Conservation (phyloP, 1,139 yeast genomes). For the Arxiozyma heterogenica region DNA sequence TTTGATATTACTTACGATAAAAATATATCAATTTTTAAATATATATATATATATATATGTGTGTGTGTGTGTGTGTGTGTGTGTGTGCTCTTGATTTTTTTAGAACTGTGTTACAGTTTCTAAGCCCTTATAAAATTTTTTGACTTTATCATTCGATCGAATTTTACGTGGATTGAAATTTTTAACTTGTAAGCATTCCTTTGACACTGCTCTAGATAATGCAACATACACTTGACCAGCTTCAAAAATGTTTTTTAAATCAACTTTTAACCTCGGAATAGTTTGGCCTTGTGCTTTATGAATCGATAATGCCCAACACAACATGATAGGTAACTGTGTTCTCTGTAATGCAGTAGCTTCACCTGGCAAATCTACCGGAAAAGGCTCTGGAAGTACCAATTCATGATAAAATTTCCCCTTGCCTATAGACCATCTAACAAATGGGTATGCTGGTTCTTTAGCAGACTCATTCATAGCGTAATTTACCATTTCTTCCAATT, state of each 20-base stretch:
- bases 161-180: constrained; percentile 61
- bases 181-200: constrained; percentile 60
- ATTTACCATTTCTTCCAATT: constrained; percentile 30
- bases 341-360: constrained; percentile 34
- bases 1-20: too few relatives aligned
- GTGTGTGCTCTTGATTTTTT: not conserved
- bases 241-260: constrained; percentile 62
- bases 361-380: constrained; percentile 28
- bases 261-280: constrained; percentile 65
- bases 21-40: too few relatives aligned
- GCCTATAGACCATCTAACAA: constrained; percentile 43
- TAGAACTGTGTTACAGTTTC: constrained; percentile 18
- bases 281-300: constrained; percentile 94
- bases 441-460: constrained; percentile 36
- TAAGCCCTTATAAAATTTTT: constrained; percentile 49
- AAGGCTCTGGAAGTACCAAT: constrained; percentile 25
- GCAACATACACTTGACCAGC: constrained; percentile 90
- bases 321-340: constrained; percentile 59
- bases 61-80: not conserved
- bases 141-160: constrained; percentile 56
- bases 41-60: too few relatives aligned
- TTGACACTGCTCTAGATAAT: constrained; percentile 74
- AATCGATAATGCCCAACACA: constrained; percentile 85
- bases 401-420: constrained; percentile 20
- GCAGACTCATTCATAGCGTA: constrained; percentile 32